These are phyloP conservation scores for Evernia prunastri DNA, from an alignment of 495 filamentous ascomycete genomes.

Conservation along the genomic window DNA sequence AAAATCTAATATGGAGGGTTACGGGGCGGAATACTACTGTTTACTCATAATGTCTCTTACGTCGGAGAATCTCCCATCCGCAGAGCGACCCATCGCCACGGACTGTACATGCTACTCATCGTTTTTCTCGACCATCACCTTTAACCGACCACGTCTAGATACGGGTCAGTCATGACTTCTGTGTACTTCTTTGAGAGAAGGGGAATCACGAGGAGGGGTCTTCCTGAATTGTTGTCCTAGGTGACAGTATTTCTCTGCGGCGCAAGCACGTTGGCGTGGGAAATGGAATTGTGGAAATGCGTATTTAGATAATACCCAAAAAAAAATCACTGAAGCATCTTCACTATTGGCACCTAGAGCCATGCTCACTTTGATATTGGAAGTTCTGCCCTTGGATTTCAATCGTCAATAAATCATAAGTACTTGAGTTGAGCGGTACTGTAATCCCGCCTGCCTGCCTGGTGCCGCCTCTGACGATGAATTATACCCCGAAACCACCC, in stretches of 20 bases:
- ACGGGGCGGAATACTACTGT: slow-evolving; percentile 13
- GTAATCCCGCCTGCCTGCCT: too few relatives aligned
- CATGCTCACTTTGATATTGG: not conserved
- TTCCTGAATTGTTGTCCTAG: slow-evolving; percentile 4
- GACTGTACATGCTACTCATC: slow-evolving; percentile 4
- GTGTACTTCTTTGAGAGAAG: slow-evolving; percentile 13
- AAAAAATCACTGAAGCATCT: not conserved
- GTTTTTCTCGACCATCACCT: slow-evolving; percentile 2
- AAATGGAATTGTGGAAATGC: slow-evolving; percentile 5
- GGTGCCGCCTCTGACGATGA: too few relatives aligned
- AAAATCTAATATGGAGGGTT: slow-evolving; percentile 6
- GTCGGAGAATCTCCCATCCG: slow-evolving; percentile 2
- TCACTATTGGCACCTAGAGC: not conserved
- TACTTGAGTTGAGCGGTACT: too few relatives aligned
- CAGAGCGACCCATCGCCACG: slow-evolving; percentile 8
- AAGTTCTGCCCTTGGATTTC: not conserved
- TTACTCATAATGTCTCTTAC: slow-evolving; percentile 26
- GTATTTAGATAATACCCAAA: slow-evolving; percentile 14
- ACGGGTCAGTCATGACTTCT: slow-evolving; percentile 5
- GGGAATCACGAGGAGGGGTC: not conserved
- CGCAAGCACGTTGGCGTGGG: slow-evolving; percentile 11
- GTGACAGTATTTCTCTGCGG: slow-evolving; percentile 3
- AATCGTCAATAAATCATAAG: too few relatives aligned
- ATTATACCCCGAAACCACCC: too few relatives aligned
- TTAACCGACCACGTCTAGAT: not conserved